Percentiles rank a stretch among this genome's conserved stretches.
Conservation (phyloP, 2,329 filamentous ascomycete species). For the Penicillium sp. region DNA sequence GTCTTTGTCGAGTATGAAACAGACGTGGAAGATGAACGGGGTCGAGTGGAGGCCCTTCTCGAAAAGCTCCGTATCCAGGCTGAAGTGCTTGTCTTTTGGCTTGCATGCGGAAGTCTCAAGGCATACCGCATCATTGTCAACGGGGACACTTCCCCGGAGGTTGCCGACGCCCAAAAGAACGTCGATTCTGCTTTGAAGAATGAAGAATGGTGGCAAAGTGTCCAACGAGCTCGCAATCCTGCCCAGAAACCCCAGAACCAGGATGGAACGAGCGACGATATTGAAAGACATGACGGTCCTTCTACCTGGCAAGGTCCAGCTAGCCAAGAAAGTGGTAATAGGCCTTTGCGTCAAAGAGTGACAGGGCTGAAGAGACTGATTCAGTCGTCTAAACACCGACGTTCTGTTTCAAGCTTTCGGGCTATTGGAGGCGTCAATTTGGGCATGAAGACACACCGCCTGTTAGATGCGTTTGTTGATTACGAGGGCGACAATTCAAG, state of each 20-base stretch:
- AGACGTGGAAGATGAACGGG: constrained; percentile 75
- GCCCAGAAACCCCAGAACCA: constrained; percentile 11
- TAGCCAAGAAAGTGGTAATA: constrained; percentile 51
- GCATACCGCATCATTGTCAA: constrained; percentile 79
- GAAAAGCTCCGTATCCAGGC: constrained; percentile 81
- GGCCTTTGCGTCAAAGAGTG: constrained; percentile 48
- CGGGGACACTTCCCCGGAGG: constrained; percentile 53
- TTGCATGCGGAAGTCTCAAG: constrained; percentile 68
- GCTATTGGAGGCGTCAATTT: constrained; percentile 60
- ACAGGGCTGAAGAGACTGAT: constrained; percentile 62
- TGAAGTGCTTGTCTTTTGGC: constrained; percentile 74
- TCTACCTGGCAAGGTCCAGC: constrained; percentile 54
- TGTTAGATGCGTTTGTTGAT: constrained; percentile 61
- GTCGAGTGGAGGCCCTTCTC: constrained; percentile 68
- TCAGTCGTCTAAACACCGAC: constrained; percentile 55
- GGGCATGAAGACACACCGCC: constrained; percentile 71
- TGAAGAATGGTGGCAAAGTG: constrained; percentile 75
- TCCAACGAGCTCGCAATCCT: constrained; percentile 28
- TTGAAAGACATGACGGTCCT: constrained; percentile 40
- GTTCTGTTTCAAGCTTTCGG: constrained; percentile 48
- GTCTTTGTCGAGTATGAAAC: constrained; percentile 88
- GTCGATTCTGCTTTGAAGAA: constrained; percentile 66
- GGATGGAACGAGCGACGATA: constrained; percentile 17
- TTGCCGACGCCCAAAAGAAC: constrained; percentile 56
- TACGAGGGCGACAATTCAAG: constrained; percentile 48